Evolutionary conservation across 2,329 filamentous ascomycete genomes (phyloP).

Genomic region (Cordyceps sp.): DNA sequence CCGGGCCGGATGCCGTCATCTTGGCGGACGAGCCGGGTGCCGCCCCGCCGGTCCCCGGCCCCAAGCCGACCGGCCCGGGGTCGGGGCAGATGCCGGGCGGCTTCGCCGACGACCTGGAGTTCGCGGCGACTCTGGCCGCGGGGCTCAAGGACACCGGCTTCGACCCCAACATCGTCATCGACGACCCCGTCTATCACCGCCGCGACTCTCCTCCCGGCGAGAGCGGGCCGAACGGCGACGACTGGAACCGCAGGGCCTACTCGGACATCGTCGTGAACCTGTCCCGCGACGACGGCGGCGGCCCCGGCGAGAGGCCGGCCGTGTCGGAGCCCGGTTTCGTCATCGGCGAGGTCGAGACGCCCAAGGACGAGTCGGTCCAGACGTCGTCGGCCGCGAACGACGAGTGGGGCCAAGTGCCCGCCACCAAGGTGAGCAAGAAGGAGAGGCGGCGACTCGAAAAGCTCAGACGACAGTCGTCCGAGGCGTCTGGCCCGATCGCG

Average conservation of each 20-base stretch:
- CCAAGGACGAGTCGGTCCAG: constrained; percentile 10
- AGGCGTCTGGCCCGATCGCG: constrained; percentile 2
- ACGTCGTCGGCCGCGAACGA: constrained; percentile 6
- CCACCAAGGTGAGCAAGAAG: constrained; percentile 26
- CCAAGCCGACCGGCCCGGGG: constrained; percentile 35
- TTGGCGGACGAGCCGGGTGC: constrained; percentile 23
- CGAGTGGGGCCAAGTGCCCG: constrained; percentile 9
- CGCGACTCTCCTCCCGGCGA: constrained; percentile 48
- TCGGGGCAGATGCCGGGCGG: constrained; percentile 41
- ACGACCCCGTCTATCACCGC: constrained; percentile 45
- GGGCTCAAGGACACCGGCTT: constrained; percentile 55
- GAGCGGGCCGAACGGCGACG: constrained; percentile 24
- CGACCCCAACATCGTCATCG: constrained; percentile 51
- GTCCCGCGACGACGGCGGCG: neutral
- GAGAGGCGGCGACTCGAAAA: constrained; percentile 31
- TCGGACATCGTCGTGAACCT: constrained; percentile 30
- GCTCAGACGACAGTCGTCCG: constrained; percentile 6
- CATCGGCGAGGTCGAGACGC: constrained; percentile 30
- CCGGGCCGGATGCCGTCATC: too few relatives aligned
- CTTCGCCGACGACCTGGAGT: constrained; percentile 52
- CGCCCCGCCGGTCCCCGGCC: constrained; percentile 34
- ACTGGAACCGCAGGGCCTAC: constrained; percentile 31
- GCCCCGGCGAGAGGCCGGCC: constrained; percentile 1
- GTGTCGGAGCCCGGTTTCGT: constrained; percentile 23
- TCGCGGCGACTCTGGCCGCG: constrained; percentile 53